Base-by-base conservation (phyloP, 1,139 yeast genomes). In the Pneumocystis oryctolagi region DNA sequence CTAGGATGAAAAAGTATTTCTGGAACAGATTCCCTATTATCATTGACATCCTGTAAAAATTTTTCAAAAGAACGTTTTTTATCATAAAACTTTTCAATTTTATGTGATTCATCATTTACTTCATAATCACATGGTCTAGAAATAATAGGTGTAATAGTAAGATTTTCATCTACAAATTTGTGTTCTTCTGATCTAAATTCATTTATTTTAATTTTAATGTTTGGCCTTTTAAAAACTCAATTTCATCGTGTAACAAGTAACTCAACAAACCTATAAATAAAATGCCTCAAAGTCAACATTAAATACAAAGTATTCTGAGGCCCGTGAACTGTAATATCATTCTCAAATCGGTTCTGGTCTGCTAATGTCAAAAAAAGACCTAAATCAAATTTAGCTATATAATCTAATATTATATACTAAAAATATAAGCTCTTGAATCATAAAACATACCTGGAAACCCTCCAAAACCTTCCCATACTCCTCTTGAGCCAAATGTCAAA, bases 381-480 rank as follows among this genome's bases (percentile, higher is more conserved):
- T 47, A 25, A 47, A 47, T 25, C 16, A 47, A 25, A 47, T 47
- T n/a, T 25, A 47, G 30, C 12, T 31, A 25, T 47, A 5, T 14
- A 47, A 18, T 34, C 12, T 25, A 25, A 47, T 47, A 47, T 5
- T 47, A 25, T 47, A 47, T 5, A 47, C 14, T 12, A 47, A 6
- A 20, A 25, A 8, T 5, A 14, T 28, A 25, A 47, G 30, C 30
- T 12, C 31, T n/a, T 1, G 14, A 25, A 56, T 59, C 55, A 37
- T 59, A 47, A 47, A 63, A 58, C 6, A 42, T 18, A 16, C 64
- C 63, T n/a, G 63, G 61, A 8, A 63, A 56, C 5, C 64, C 64
- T 2, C 64, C 64, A 35, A 59, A 61, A 25, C 64, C 62, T 9
- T 61, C 64, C 64, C 64, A 63, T 25, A 47, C 31, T 12, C 55